These are phyloP conservation scores for Tolypocladium capitatum DNA, from an alignment of 2,329 filamentous ascomycete genomes.

Conservation along the genomic window DNA sequence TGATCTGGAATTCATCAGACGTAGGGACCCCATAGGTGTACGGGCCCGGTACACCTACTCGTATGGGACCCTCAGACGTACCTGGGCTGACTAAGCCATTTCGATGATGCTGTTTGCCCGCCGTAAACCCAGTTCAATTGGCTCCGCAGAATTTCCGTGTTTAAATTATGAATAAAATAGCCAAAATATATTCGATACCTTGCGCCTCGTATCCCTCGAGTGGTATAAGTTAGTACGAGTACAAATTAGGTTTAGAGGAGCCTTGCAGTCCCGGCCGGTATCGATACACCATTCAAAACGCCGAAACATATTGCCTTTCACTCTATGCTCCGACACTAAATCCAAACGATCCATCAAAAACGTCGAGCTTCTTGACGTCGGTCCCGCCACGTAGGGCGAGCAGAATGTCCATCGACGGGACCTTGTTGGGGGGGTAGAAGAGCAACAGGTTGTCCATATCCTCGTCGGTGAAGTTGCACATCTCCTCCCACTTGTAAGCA, in stretches of 20 bases:
- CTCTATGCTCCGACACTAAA: constrained; percentile 36
- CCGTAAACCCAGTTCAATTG: no score
- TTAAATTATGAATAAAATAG: neutral
- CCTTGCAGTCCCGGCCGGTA: neutral
- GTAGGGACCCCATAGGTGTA: no score
- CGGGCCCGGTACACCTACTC: no score
- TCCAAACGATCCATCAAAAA: constrained; percentile 47
- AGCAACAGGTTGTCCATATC: constrained; percentile 74
- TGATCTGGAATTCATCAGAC: neutral
- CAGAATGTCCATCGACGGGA: constrained; percentile 42
- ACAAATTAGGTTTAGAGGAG: neutral
- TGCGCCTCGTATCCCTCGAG: neutral
- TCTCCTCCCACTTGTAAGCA: constrained; percentile 68
- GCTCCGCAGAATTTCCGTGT: neutral
- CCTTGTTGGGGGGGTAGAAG: constrained; percentile 51
- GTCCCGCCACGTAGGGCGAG: constrained; percentile 36
- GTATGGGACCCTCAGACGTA: no score
- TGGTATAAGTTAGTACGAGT: neutral
- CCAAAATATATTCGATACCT: neutral
- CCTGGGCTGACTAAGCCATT: no score
- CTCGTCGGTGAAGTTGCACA: constrained; percentile 67
- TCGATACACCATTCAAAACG: neutral
- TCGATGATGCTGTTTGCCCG: no score
- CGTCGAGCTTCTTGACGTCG: constrained; percentile 32
- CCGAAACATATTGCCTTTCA: neutral